Evolutionary conservation across 805 yeast genomes (phyloP).

Genomic region (Zygotorulaspora florentina): DNA sequence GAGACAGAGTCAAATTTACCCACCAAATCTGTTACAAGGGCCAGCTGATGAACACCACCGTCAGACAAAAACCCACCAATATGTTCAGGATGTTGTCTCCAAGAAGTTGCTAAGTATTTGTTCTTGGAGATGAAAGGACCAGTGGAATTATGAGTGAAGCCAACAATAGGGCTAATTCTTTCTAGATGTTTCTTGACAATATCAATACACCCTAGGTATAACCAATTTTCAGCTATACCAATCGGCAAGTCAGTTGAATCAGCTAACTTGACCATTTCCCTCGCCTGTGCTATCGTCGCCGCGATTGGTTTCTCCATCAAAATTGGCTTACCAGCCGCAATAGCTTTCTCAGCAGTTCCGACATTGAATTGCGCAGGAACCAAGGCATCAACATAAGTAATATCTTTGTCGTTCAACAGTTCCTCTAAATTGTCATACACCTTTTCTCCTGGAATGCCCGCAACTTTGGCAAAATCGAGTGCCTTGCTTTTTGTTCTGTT

Average conservation of each 20-base stretch:
- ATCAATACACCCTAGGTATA: slow-evolving; percentile 57
- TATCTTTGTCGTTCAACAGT: slow-evolving; percentile 58
- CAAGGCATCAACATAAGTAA: slow-evolving; percentile 78
- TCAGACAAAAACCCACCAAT: slow-evolving; percentile 90
- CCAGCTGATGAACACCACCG: slow-evolving; percentile 96
- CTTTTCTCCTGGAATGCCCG: slow-evolving; percentile 46
- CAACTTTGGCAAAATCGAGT: slow-evolving; percentile 63
- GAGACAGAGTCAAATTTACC: slow-evolving; percentile 70
- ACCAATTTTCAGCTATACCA: slow-evolving; percentile 82
- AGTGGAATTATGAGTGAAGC: slow-evolving; percentile 69
- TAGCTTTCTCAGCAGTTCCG: slow-evolving; percentile 63
- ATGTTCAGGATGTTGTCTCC: slow-evolving; percentile 91
- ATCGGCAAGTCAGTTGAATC: slow-evolving; percentile 62
- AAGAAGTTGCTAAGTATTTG: slow-evolving; percentile 64
- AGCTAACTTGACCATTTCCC: slow-evolving; percentile 66
- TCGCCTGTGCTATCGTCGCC: slow-evolving; percentile 76
- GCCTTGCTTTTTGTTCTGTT: slow-evolving; percentile 87
- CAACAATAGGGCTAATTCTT: slow-evolving; percentile 65
- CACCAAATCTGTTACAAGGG: slow-evolving; percentile 73
- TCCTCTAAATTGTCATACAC: slow-evolving; percentile 60
- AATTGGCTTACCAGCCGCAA: slow-evolving; percentile 72
- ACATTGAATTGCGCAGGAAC: slow-evolving; percentile 84
- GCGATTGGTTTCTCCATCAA: slow-evolving; percentile 90
- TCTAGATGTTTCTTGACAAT: slow-evolving; percentile 54
- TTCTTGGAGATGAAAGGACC: slow-evolving; percentile 62